Conservation (phyloP, 768 basidiomycete species). For the Tylopilus vinaceipallidus region DNA sequence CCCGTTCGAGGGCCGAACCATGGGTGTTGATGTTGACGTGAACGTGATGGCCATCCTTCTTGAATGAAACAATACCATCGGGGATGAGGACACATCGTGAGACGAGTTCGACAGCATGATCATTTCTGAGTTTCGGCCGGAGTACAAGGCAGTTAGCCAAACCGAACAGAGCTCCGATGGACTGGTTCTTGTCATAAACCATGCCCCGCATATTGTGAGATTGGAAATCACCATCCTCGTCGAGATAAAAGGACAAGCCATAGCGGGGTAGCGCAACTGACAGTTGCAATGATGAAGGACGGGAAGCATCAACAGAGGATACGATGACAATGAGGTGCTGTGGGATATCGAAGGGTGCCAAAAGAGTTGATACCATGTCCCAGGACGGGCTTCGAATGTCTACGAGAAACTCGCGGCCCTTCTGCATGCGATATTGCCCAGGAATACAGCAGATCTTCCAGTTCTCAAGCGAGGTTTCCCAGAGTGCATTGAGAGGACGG, state of each 20-base stretch:
- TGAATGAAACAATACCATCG: constrained; percentile 21
- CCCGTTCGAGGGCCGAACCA: not conserved
- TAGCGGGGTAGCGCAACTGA: constrained; percentile 37
- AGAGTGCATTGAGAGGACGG: constrained; percentile 16
- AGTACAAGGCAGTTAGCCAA: constrained; percentile 40
- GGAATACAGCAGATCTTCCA: constrained; percentile 20
- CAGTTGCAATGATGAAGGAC: constrained; percentile 9
- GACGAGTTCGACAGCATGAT: not conserved
- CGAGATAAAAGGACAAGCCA: constrained; percentile 38
- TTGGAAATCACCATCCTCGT: constrained; percentile 32
- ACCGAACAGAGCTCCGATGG: constrained; percentile 42
- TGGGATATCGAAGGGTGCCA: constrained; percentile 11
- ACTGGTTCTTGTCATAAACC: constrained; percentile 40
- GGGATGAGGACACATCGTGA: constrained; percentile 37
- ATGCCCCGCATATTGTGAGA: constrained; percentile 39
- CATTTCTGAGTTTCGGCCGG: constrained; percentile 17
- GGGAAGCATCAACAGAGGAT: not conserved
- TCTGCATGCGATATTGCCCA: not conserved
- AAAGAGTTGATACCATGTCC: constrained; percentile 15
- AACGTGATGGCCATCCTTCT: constrained; percentile 9
- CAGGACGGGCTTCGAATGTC: constrained; percentile 25
- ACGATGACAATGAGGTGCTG: constrained; percentile 17
- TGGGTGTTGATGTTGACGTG: constrained; percentile 2
- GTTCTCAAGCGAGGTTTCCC: constrained; percentile 18
- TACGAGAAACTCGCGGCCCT: constrained; percentile 9